phyloP scores from a whole-genome alignment of 2,329 filamentous ascomycete species.

The Ceratocystis huliohia region DNA sequence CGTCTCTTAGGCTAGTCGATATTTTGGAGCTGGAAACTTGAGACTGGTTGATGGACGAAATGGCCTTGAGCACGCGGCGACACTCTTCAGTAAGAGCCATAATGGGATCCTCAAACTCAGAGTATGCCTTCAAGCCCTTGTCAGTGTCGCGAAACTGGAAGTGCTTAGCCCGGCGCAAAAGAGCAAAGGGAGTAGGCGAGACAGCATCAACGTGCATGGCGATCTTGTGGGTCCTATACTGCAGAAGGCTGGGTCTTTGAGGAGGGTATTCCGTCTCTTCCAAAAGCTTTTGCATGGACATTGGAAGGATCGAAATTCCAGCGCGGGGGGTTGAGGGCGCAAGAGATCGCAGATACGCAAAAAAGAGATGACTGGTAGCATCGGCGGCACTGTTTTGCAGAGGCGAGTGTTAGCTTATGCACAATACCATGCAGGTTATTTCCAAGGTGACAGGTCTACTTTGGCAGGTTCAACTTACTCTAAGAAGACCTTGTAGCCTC shows the following conservation, averaged over 20 bases:
- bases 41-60: conserved; percentile 80
- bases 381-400: conserved; percentile 59
- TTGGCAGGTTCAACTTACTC: conserved; percentile 29
- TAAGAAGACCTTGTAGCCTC: conserved; percentile 81
- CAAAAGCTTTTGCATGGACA: conserved; percentile 79
- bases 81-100: conserved; percentile 87
- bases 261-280: conserved; percentile 93
- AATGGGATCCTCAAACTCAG: conserved; percentile 79
- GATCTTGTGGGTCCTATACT: conserved; percentile 72
- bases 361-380: conserved; percentile 93
- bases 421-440: neutral
- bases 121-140: conserved; percentile 68
- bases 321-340: conserved; percentile 66
- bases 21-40: conserved; percentile 57
- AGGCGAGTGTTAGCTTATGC: conserved; percentile 28
- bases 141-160: conserved; percentile 93
- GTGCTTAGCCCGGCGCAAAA: conserved; percentile 80
- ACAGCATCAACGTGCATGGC: conserved; percentile 95
- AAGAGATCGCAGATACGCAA: conserved; percentile 84
- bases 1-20: conserved; percentile 63
- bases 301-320: conserved; percentile 74
- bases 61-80: conserved; percentile 73
- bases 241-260: conserved; percentile 60
- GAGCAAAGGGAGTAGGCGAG: conserved; percentile 83
- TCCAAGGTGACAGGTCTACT: conserved; percentile 10